phyloP scores from a whole-genome alignment of 2,329 filamentous ascomycete genomes.

The Torrubiella hemipterigena region DNA sequence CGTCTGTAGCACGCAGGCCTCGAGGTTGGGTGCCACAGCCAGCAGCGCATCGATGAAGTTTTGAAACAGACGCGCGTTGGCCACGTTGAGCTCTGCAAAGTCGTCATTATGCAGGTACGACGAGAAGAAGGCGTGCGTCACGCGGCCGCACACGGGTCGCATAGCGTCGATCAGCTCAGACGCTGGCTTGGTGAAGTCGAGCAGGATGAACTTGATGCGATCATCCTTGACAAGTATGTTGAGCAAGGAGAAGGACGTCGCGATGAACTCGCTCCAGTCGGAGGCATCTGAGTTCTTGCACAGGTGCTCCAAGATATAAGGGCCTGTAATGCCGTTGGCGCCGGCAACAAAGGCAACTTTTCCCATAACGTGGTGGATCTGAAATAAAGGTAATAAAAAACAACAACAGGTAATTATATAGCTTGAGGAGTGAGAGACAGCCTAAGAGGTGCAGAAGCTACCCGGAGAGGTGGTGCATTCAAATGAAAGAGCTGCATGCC shows the following conservation, averaged over 20 bases:
- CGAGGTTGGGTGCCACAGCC: background rate
- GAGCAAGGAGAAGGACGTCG: background rate
- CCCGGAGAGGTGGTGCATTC: too few relatives aligned
- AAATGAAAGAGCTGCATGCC: too few relatives aligned
- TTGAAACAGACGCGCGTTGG: background rate
- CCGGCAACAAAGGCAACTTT: conserved; percentile 21
- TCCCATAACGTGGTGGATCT: too few relatives aligned
- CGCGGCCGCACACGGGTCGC: background rate
- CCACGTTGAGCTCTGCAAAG: background rate
- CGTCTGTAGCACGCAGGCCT: conserved; percentile 5
- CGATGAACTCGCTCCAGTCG: conserved; percentile 1
- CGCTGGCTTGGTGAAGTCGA: conserved; percentile 1
- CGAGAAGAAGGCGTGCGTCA: conserved; percentile 1
- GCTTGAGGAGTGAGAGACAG: too few relatives aligned
- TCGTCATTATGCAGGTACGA: conserved; percentile 1
- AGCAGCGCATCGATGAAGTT: background rate
- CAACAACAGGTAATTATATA: too few relatives aligned
- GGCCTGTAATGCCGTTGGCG: conserved; percentile 19
- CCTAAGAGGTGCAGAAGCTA: too few relatives aligned
- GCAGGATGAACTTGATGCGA: conserved; percentile 1
- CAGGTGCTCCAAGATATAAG: conserved; percentile 18
- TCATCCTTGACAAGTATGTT: background rate
- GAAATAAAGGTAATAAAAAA: too few relatives aligned
- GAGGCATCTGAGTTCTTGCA: background rate
- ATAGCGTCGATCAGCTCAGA: background rate